Percentiles rank a stretch among this genome's conserved stretches.
Conservation (phyloP, 768 basidiomycete genomes). For the Agaricus blazei region DNA sequence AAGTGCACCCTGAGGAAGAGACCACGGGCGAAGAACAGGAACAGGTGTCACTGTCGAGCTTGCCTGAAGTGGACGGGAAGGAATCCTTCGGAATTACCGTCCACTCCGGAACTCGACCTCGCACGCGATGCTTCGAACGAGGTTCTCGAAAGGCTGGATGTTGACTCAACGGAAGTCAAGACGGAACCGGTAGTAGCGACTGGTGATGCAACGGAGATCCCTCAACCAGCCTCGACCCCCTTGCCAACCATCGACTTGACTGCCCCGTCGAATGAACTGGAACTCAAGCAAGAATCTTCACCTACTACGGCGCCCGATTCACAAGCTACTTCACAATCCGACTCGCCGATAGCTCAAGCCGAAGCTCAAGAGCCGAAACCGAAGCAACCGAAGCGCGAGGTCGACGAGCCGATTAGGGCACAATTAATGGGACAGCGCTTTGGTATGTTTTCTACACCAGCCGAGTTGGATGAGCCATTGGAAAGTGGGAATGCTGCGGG, state of each 20-base stretch:
- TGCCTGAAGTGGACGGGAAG: too few species aligned
- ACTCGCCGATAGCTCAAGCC: too few species aligned
- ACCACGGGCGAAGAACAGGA: background rate
- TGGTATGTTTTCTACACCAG: too few species aligned
- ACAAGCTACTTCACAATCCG: too few species aligned
- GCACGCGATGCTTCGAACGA: background rate
- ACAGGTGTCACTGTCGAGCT: background rate
- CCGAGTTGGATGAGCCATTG: too few species aligned
- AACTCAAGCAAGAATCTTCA: too few species aligned
- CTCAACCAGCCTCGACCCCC: background rate
- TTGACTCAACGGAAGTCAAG: background rate
- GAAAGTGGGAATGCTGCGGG: too few species aligned
- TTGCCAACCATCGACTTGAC: background rate
- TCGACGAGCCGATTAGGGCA: background rate
- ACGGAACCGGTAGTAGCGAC: too few species aligned
- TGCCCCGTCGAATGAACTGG: background rate
- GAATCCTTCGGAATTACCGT: background rate
- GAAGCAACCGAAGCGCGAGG: background rate
- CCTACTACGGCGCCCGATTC: too few species aligned
- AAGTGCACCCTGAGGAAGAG: slow-evolving; percentile 13
- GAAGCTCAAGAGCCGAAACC: too few species aligned
- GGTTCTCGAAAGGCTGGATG: slow-evolving; percentile 1
- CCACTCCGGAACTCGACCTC: background rate
- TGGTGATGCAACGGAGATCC: background rate
- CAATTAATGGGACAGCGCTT: background rate